phyloP scores from a whole-genome alignment of 305 asterid genomes.

The Fraxinus angustifolia region DNA sequence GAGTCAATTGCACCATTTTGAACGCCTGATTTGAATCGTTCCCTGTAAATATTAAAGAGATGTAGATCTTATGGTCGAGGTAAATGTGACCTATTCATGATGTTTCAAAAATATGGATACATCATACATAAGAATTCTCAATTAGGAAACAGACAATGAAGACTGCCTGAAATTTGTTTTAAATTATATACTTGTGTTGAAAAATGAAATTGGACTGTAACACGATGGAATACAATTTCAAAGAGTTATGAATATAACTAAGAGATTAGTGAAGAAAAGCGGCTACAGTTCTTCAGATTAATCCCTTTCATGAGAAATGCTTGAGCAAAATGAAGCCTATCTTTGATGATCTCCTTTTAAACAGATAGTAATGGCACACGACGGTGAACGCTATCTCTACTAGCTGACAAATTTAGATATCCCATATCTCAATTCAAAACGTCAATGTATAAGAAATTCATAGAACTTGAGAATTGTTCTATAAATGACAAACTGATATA shows the following conservation, averaged over 20 bases:
- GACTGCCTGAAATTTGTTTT: background rate
- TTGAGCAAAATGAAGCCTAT: background rate
- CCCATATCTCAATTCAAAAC: background rate
- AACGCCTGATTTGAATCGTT: constrained; percentile 31
- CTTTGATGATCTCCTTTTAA: background rate
- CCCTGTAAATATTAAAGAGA: constrained; percentile 34
- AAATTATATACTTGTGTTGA: background rate
- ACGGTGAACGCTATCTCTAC: background rate
- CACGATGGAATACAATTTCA: background rate
- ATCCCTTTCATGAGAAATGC: background rate
- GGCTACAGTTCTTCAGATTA: background rate
- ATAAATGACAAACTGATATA: background rate
- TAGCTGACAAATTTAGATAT: background rate
- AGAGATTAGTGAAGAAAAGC: background rate
- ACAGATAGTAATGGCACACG: background rate
- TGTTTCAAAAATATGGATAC: background rate
- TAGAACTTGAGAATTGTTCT: background rate
- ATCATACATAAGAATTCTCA: background rate
- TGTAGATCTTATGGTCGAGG: background rate
- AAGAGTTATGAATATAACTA: background rate
- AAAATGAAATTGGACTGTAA: background rate
- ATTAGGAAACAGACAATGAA: background rate
- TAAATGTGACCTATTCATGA: background rate
- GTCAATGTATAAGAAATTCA: background rate
- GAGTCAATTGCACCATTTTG: constrained; percentile 23